Base-by-base conservation (phyloP, 768 basidiomycete genomes). In the Trametes sanguinea region DNA sequence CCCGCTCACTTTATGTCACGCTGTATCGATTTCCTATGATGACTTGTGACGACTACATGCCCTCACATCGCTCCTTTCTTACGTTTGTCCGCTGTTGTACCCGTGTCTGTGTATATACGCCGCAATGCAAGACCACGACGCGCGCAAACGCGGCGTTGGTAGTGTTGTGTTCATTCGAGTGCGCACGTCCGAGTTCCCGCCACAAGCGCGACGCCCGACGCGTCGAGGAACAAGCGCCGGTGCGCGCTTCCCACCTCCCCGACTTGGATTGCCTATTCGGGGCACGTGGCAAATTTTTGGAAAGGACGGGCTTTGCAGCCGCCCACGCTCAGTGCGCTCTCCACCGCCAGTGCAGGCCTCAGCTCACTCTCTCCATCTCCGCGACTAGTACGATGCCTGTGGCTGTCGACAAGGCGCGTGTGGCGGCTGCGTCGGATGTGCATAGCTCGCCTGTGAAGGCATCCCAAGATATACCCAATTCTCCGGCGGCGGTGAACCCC, bases 361-460 rank as follows among this genome's bases (percentile, higher is more conserved):
- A 56, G 60, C 62, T 27, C 42, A 46, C n/a, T 17, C 44, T 35
- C 51, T 37, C 47, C 58, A 37, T 50, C 27, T 48, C 51, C 52
- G 51, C 63, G 61, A 51, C 51, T 51, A 53, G 13, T 8, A 43
- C 52, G 46, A 72, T 72, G 71, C 71, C 70, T 63, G 70, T 72
- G 51, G 63, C 70, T 57, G 69, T 69, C 62, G 71, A 72, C 64
- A 47, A 67, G 57, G 60, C 65, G 60, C 67, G 60, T 63, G 65
- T 54, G 29, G 67, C 65, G 66, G 65, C 67, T 62, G 67, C 71
- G 66, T 60, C 72, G 62, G 68, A 67, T 32, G 51, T 52, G 14
- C 58, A 63, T 80, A 80, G 79, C 77, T 78, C 65, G 78, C 80
- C 63, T 5, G 29, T 46, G 40, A 64, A 64, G 45, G 48, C 58